These are phyloP conservation scores for Termitomyces eurrhizus DNA, from an alignment of 768 basidiomycete genomes.

Conservation along the genomic window DNA sequence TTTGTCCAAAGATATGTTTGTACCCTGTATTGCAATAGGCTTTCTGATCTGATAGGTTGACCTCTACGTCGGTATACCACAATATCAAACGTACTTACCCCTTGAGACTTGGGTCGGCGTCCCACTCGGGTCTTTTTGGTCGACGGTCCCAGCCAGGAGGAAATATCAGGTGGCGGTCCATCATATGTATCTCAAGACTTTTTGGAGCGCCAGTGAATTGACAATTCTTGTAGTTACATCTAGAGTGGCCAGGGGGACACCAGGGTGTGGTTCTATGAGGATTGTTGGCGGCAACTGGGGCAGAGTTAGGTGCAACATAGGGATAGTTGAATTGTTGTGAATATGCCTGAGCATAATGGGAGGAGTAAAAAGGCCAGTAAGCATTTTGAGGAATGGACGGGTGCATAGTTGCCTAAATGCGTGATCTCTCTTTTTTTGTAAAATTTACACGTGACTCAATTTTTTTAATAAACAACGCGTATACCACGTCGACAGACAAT, in stretches of 20 bases:
- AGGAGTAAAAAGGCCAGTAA: conserved; percentile 15
- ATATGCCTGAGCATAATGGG: conserved; percentile 20
- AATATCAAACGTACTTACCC: conserved; percentile 43
- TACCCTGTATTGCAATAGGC: conserved; percentile 73
- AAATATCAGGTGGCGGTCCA: conserved; percentile 86
- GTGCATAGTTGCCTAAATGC: neutral
- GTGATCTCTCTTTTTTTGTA: neutral
- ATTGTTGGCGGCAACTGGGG: neutral
- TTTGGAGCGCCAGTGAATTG: conserved; percentile 66
- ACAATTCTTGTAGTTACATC: conserved; percentile 65
- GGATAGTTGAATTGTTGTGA: conserved; percentile 2
- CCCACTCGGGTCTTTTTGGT: conserved; percentile 62
- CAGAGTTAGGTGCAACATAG: neutral
- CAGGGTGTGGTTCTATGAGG: conserved; percentile 29
- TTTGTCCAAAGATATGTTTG: conserved; percentile 69
- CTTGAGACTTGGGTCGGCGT: conserved; percentile 77
- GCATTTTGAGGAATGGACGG: neutral
- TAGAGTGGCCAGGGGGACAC: conserved; percentile 59
- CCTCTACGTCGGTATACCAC: neutral
- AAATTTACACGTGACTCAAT: conserved; percentile 18
- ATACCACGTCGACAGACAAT: conserved; percentile 15
- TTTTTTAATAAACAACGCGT: conserved; percentile 14
- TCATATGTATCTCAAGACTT: conserved; percentile 75
- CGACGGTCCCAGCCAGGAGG: conserved; percentile 67
- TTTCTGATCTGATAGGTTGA: conserved; percentile 41